Evolutionary conservation across 148 eudicot genomes (phyloP).

Genomic region (Persicaria maculosa): DNA sequence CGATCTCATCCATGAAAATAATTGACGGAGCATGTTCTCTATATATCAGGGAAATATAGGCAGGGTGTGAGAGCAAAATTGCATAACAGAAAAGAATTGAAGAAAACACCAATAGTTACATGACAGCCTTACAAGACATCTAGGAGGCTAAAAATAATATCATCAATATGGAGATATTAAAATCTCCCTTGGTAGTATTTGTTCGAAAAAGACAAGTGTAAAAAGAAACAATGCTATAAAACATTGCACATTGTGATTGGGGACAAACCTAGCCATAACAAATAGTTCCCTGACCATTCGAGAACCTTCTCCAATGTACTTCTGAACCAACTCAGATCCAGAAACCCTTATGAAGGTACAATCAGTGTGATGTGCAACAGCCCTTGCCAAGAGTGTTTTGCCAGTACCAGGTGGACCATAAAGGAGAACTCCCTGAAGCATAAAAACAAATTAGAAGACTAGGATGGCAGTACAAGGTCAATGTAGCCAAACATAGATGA

Average conservation of each 20-base stretch:
- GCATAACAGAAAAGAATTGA: not conserved
- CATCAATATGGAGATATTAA: not conserved
- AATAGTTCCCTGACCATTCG: constrained; percentile 78
- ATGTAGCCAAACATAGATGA: not conserved
- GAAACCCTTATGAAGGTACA: constrained; percentile 68
- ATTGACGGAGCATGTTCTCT: constrained; percentile 76
- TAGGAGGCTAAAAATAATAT: not conserved
- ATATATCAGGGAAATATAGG: constrained; percentile 15
- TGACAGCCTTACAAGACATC: not conserved
- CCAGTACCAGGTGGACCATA: constrained; percentile 81
- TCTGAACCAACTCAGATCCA: constrained; percentile 73
- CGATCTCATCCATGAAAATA: constrained; percentile 72
- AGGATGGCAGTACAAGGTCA: not conserved
- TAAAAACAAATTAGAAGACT: not conserved
- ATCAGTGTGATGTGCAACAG: constrained; percentile 73
- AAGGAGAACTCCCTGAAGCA: constrained; percentile 49
- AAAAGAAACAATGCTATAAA: constrained; percentile 1
- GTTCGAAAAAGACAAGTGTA: not conserved
- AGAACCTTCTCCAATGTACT: constrained; percentile 73
- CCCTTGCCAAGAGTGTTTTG: constrained; percentile 63
- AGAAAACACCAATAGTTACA: not conserved
- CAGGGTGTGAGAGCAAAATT: not conserved
- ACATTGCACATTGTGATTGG: not conserved
- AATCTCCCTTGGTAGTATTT: not conserved
- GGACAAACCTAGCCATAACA: constrained; percentile 69